phyloP scores from a whole-genome alignment of 805 yeast species.

The Candida mattraensis region DNA sequence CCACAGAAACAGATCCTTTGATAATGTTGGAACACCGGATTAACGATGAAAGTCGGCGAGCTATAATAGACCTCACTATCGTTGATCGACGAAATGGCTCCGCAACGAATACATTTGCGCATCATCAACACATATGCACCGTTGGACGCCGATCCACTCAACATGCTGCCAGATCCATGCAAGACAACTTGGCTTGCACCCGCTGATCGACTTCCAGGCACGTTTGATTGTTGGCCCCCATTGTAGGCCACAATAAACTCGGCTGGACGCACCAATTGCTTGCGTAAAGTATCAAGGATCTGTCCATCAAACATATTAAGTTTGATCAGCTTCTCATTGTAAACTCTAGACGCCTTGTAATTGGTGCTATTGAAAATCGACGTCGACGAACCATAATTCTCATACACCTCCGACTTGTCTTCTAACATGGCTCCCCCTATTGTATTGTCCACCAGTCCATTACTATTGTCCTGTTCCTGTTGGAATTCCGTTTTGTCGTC shows the following conservation, averaged over 20 bases:
- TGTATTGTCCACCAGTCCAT: conserved; percentile 25
- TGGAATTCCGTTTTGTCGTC: conserved; percentile 13
- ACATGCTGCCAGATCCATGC: conserved; percentile 4
- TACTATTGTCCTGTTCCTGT: conserved; percentile 7
- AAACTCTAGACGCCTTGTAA: conserved; percentile 13
- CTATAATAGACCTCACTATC: conserved; percentile 26
- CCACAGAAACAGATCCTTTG: conserved; percentile 80
- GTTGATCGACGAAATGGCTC: conserved; percentile 37
- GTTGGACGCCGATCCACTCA: conserved; percentile 2
- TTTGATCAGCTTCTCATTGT: conserved; percentile 21
- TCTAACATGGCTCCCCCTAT: conserved; percentile 3
- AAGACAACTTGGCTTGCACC: background rate
- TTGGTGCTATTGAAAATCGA: conserved; percentile 24
- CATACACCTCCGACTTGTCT: background rate
- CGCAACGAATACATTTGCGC: conserved; percentile 36
- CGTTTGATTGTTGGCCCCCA: conserved; percentile 1
- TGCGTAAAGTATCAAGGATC: conserved; percentile 33
- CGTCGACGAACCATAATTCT: conserved; percentile 3
- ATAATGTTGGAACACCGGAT: conserved; percentile 35
- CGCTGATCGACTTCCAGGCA: conserved; percentile 7
- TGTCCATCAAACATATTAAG: conserved; percentile 28
- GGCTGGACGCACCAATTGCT: conserved; percentile 30
- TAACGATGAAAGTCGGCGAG: conserved; percentile 28
- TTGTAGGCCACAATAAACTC: conserved; percentile 20
- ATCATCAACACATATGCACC: conserved; percentile 18